A percentile compares a stretch with the other conserved stretches of the same genome.
These are phyloP conservation scores for Talaromyces ruber DNA, from an alignment of 495 filamentous ascomycete species.

Conservation along the genomic window DNA sequence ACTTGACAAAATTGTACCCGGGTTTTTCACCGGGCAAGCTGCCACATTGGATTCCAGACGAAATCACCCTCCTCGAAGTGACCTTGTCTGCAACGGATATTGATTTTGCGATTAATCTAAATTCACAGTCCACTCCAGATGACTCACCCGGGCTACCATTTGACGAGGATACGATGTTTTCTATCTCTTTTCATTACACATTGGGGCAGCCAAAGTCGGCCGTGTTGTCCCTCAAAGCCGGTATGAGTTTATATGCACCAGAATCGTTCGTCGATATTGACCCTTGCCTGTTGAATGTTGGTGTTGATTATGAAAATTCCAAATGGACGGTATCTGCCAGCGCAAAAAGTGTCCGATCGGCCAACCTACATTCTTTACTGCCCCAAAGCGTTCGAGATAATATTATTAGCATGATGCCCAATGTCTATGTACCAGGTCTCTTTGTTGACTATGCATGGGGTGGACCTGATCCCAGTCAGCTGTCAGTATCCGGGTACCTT, in stretches of 20 bases:
- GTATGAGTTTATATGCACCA: background rate
- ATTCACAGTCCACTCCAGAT: background rate
- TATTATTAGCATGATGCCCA: background rate
- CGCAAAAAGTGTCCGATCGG: background rate
- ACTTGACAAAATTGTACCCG: background rate
- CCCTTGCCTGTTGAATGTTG: background rate
- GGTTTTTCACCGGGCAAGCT: background rate
- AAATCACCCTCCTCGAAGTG: background rate
- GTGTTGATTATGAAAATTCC: background rate
- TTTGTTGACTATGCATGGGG: background rate
- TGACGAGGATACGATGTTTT: background rate
- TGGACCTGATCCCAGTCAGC: background rate
- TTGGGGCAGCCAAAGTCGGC: background rate
- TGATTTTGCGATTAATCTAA: background rate
- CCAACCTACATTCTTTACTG: background rate
- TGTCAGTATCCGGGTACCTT: background rate
- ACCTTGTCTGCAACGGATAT: background rate
- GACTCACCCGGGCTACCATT: background rate
- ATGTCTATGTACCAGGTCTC: background rate
- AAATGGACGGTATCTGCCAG: background rate
- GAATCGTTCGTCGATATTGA: background rate
- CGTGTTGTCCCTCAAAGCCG: background rate
- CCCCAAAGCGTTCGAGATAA: background rate
- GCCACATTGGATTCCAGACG: background rate
- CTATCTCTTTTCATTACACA: background rate